A percentile compares a stretch with the other conserved stretches of the same genome.
Evolutionary conservation across 2,329 filamentous ascomycete species (phyloP).

Genomic region (Penicillium frequentans): DNA sequence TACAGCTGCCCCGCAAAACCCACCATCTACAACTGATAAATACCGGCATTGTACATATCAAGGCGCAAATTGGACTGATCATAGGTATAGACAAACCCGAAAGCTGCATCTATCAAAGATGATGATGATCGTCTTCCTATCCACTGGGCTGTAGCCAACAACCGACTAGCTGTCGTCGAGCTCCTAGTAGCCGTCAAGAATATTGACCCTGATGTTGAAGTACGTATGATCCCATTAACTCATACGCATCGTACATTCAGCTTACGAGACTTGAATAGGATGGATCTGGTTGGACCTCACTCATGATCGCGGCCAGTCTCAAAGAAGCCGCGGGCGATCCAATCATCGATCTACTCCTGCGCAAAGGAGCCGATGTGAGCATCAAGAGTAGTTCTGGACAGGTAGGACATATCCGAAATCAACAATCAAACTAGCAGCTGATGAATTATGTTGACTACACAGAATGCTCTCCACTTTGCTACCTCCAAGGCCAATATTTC

Average conservation of each 20-base stretch:
- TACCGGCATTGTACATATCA: not conserved
- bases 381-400: slow-evolving; percentile 45
- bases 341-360: slow-evolving; percentile 46
- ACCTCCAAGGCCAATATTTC: slow-evolving; percentile 88
- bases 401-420: slow-evolving; percentile 24
- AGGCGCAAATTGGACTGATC: slow-evolving; percentile 2
- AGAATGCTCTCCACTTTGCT: slow-evolving; percentile 89
- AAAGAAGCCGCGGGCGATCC: slow-evolving; percentile 47
- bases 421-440: too few relatives aligned
- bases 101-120: slow-evolving; percentile 71
- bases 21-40: slow-evolving; percentile 2
- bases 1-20: slow-evolving; percentile 28
- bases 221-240: slow-evolving; percentile 31
- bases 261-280: slow-evolving; percentile 33
- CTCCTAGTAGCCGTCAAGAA: slow-evolving; percentile 67
- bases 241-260: not conserved
- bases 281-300: slow-evolving; percentile 50
- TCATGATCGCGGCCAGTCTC: slow-evolving; percentile 52
- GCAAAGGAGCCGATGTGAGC: slow-evolving; percentile 49
- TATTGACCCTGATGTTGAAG: slow-evolving; percentile 83
- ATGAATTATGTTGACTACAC: slow-evolving; percentile 5
- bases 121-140: slow-evolving; percentile 86
- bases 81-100: slow-evolving; percentile 69
- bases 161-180: slow-evolving; percentile 71
- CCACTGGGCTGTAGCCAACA: slow-evolving; percentile 91